Evolutionary conservation across 805 yeast species (phyloP), one percentile per base, ranked within the genome.

Genomic region (Myxozyma neotropica): DNA sequence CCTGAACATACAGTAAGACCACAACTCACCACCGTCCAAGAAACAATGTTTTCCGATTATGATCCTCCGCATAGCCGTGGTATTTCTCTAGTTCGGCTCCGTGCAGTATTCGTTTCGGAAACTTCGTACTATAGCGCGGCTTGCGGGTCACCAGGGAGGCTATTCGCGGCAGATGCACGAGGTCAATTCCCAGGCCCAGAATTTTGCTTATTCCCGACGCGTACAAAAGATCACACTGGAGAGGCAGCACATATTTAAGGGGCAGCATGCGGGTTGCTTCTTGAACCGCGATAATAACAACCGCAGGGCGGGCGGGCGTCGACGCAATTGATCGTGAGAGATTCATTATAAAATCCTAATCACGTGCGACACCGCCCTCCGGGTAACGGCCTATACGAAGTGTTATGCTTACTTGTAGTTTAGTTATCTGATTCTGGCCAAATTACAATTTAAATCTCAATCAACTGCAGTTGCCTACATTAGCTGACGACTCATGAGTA

Each of bases 11-110:
- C 13, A 23, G 15, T 26, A 12, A 27, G 10, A 3, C 19, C 2
- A n/a, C 27, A 24, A 40, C 55, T 8, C 33, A 61, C 65, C 65
- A 61, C 39, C 65, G 45, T 2, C 65, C 65, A 7, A 61, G 19
- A 53, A 61, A 61, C 35, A 53, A 19, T 3, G 5, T 27, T 12
- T 26, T 31, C 36, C 12, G 42, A 31, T 19, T 24, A 12, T 42
- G 29, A 12, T 43, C 7, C 4, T 26, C 54, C 7, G 19, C 26
- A 24, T 42, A 31, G 5, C 38, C 26, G 6, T 12, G 6, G 23
- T 42, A 48, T 13, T 45, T 27, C 45, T 8, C 24, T 7, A 17
- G 23, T 35, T 61, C 65, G 10, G n/a, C 19, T 24, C 12, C 45
- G 27, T 47, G 54, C 27, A 61, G 44, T 12, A 61, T 43, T 19